phyloP scores from a whole-genome alignment of 176 grass and related monocot genomes.

The Thinopyrum elongatum region DNA sequence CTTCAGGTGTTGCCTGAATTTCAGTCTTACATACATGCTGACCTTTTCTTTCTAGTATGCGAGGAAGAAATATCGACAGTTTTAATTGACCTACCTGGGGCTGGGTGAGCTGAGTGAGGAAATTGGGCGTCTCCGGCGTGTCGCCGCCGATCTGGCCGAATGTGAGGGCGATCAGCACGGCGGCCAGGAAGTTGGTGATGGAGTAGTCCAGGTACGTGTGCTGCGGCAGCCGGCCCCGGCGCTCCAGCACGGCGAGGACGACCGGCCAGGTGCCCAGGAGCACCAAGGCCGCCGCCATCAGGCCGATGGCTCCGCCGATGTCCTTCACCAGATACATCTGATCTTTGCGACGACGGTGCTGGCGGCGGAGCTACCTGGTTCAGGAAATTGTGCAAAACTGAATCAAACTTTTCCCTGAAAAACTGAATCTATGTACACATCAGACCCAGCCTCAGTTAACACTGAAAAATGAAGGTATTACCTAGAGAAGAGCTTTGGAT shows the following conservation, averaged over 20 bases:
- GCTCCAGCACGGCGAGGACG: constrained; percentile 84
- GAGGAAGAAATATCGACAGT: not conserved
- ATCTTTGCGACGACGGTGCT: not conserved
- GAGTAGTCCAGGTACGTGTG: constrained; percentile 94
- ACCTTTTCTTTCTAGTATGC: not conserved
- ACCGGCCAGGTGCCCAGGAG: constrained; percentile 96
- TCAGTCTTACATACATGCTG: not conserved
- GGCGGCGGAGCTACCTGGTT: not conserved
- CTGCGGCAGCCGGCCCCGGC: constrained; percentile 80
- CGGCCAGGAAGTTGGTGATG: constrained; percentile 79
- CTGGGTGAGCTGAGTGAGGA: constrained; percentile 82
- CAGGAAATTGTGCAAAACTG: too few species aligned
- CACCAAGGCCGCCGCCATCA: constrained; percentile 67
- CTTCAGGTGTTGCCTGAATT: not conserved
- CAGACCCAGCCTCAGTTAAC: not conserved
- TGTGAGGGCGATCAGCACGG: constrained; percentile 68
- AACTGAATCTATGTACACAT: not conserved
- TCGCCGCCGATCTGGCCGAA: constrained; percentile 70
- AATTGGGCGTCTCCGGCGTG: constrained; percentile 68
- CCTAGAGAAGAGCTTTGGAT: not conserved
- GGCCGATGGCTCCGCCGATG: constrained; percentile 63
- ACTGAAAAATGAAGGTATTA: too few species aligned
- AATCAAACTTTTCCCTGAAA: not conserved
- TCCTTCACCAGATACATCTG: constrained; percentile 81
- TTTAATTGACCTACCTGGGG: not conserved